Base-by-base conservation (phyloP, 495 filamentous ascomycete species). In the Penicillium pulvis region DNA sequence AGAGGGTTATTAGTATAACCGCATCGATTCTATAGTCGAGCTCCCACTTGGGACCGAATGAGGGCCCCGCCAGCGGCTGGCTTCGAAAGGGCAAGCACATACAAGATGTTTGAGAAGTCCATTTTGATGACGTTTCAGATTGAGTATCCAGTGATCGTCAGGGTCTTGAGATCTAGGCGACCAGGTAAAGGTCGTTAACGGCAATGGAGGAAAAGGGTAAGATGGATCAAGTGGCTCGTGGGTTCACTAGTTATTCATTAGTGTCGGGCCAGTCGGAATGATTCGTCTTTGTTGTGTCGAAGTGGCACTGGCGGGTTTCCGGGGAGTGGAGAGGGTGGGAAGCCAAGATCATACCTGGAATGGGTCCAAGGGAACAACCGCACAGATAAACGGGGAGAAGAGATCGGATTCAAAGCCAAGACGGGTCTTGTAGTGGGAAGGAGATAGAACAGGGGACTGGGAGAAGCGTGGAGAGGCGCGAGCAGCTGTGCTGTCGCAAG, bases 101-200 rank as follows among this genome's bases (percentile, higher is more conserved):
- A 84, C 81, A 84, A 83, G 66, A 84, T 82, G 68, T 84, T 82
- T 28, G 81, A 82, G 70, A 81, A 76, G 63, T 84, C 81, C 81
- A 84, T 83, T 64, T 58, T 72, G 65, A 53, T 48, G 50, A 39
- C 33, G 11, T 60, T 47, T 41, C 8, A 35, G 51, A 36, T 28
- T 41, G 14, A 33, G 33, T 28, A 45, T 36, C 30, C 50, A 56
- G 49, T 17, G 57, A 62, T 64, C 33, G 51, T 61, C 20, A 41
- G 58, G 35, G 50, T 60, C 51, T 41, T 55, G 50, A 50, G 60
- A 53, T 59, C 49, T 19, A 26, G 8, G 48, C 30, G 50, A 41
- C 23, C 43, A 52, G 43, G 19, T 42, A 50, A 17, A 55, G 45
- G 26, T 42, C 24, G 30, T 33, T 4, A 42, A 23, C 8, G 2